Evolutionary conservation across 768 basidiomycete genomes (phyloP).

Genomic region (Tylopilus intermedius): DNA sequence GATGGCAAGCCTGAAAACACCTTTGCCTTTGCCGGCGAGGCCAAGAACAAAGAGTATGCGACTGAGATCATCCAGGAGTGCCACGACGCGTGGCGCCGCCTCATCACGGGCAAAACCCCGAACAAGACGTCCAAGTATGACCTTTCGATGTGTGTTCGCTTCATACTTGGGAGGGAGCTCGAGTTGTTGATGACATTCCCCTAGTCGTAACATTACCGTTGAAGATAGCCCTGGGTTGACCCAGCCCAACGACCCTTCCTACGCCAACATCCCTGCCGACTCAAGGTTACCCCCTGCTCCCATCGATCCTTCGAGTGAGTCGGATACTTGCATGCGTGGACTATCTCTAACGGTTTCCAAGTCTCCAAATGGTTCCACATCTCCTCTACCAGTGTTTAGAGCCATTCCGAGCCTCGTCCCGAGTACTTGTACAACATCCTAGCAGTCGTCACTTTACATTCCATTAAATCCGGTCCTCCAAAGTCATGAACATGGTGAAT

Average conservation of each 20-base stretch:
- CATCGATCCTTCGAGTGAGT: slow-evolving; percentile 84
- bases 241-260: slow-evolving; percentile 54
- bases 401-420: too few species aligned
- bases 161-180: background rate
- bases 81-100: slow-evolving; percentile 96
- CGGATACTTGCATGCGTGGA: background rate
- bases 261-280: slow-evolving; percentile 66
- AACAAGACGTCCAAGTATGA: slow-evolving; percentile 71
- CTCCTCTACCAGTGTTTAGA: slow-evolving; percentile 32
- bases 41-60: slow-evolving; percentile 99
- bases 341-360: slow-evolving; percentile 27
- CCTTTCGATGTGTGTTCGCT: slow-evolving; percentile 69
- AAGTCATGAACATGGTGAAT: too few species aligned
- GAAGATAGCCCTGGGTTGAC: slow-evolving; percentile 56
- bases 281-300: slow-evolving; percentile 82
- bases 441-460: too few species aligned
- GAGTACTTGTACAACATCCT: too few species aligned
- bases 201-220: slow-evolving; percentile 76
- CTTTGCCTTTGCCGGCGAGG: slow-evolving; percentile 98
- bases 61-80: slow-evolving; percentile 99
- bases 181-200: slow-evolving; percentile 25
- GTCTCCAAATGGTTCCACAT: slow-evolving; percentile 96
- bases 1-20: slow-evolving; percentile 96
- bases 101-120: slow-evolving; percentile 74
- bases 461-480: too few species aligned